Evolutionary conservation across 192 early-diverging fungal species (phyloP).

Genomic region (Gaertneriomyces semiglobifer): DNA sequence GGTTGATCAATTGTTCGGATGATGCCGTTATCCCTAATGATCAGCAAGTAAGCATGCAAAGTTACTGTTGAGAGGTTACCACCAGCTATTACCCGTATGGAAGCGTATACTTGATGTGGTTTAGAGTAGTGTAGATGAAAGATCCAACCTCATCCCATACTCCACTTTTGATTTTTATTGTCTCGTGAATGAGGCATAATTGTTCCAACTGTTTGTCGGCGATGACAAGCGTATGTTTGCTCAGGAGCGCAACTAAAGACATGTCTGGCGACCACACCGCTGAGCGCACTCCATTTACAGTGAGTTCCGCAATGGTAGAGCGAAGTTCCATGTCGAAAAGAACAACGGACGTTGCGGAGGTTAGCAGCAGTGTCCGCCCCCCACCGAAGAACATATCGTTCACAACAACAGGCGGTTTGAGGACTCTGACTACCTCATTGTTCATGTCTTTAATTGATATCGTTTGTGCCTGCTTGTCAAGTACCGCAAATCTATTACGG

Average conservation of each 20-base stretch:
- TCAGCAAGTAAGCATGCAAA: slow-evolving; percentile 1
- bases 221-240: slow-evolving; percentile 95
- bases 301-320: slow-evolving; percentile 71
- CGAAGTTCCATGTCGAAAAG: slow-evolving; percentile 89
- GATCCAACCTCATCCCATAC: slow-evolving; percentile 92
- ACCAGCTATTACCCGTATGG: slow-evolving; percentile 72
- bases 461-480: slow-evolving; percentile 71
- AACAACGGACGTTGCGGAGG: slow-evolving; percentile 82
- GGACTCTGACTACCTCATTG: slow-evolving; percentile 85
- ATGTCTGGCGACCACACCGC: slow-evolving; percentile 90
- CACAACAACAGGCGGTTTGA: slow-evolving; percentile 72
- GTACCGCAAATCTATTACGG: slow-evolving; percentile 95
- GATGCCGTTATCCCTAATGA: slow-evolving; percentile 84
- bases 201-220: slow-evolving; percentile 85
- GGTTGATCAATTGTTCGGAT: slow-evolving; percentile 96
- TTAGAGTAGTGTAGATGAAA: slow-evolving; percentile 93
- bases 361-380: slow-evolving; percentile 76
- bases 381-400: slow-evolving; percentile 89
- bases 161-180: slow-evolving; percentile 96
- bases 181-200: slow-evolving; percentile 88
- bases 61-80: neutral
- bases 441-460: slow-evolving; percentile 84
- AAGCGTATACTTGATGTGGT: slow-evolving; percentile 97
- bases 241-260: slow-evolving; percentile 81
- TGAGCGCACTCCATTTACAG: slow-evolving; percentile 85